These are phyloP conservation scores for Abortiporus biennis DNA, from an alignment of 1,284 basidiomycete species.

Conservation along the genomic window DNA sequence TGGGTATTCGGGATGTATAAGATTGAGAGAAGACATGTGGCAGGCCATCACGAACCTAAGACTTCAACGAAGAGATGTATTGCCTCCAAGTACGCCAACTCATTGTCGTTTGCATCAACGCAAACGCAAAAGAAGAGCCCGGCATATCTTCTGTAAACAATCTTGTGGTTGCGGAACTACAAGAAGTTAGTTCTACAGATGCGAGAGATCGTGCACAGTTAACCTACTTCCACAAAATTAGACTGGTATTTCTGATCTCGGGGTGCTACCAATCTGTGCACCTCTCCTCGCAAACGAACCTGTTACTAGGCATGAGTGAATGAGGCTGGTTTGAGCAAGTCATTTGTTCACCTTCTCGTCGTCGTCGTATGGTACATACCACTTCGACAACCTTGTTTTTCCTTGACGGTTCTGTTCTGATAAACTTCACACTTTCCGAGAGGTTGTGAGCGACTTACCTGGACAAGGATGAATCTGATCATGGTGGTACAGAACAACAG, in stretches of 20 bases:
- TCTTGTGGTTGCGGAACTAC: slow-evolving; percentile 93
- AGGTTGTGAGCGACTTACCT: slow-evolving; percentile 40
- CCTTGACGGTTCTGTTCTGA: slow-evolving; percentile 97
- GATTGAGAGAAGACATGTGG: slow-evolving; percentile 1
- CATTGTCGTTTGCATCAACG: slow-evolving; percentile 97
- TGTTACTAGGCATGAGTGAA: slow-evolving; percentile 24
- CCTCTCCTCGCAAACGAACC: slow-evolving; percentile 91
- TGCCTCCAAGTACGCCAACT: slow-evolving; percentile 93
- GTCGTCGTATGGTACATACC: slow-evolving; percentile 95
- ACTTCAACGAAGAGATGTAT: slow-evolving; percentile 99
- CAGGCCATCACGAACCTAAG: slow-evolving; percentile 58
- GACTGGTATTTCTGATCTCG: slow-evolving; percentile 98
- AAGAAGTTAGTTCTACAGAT: not conserved
- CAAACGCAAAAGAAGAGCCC: slow-evolving; percentile 98
- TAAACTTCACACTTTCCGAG: not conserved
- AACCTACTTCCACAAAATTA: slow-evolving; percentile 93
- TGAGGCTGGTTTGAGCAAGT: not conserved
- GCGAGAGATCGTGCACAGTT: not conserved
- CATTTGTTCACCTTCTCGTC: slow-evolving; percentile 79
- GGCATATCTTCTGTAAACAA: slow-evolving; percentile 93
- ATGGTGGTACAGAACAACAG: no score
- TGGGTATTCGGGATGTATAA: slow-evolving; percentile 24
- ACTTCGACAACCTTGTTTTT: slow-evolving; percentile 94
- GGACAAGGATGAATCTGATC: slow-evolving; percentile 93
- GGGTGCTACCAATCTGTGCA: slow-evolving; percentile 93